Evolutionary conservation across 306 rosid genomes (phyloP).

Genomic region (Sindora glabra): DNA sequence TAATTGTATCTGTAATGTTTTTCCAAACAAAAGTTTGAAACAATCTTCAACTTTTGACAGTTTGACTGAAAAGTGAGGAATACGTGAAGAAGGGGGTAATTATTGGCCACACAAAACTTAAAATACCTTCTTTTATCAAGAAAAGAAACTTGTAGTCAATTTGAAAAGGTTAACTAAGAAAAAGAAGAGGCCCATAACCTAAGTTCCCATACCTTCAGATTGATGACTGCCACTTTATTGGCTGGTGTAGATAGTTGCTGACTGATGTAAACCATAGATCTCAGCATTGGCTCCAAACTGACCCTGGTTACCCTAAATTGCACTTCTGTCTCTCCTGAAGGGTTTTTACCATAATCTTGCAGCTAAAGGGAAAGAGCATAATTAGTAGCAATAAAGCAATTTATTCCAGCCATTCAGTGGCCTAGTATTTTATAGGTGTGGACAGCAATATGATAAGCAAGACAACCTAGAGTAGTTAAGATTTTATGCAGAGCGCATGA

Average conservation of each 20-base stretch:
- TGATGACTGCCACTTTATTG: slow-evolving; percentile 72
- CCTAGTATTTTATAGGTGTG: background rate
- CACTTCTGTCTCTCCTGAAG: slow-evolving; percentile 55
- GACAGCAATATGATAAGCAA: slow-evolving; percentile 5
- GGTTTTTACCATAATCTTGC: slow-evolving; percentile 61
- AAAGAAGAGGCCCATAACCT: background rate
- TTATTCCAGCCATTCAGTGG: background rate
- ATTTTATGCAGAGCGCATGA: slow-evolving; percentile 2
- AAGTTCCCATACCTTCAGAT: slow-evolving; percentile 48
- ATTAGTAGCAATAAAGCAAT: slow-evolving; percentile 18
- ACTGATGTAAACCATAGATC: slow-evolving; percentile 63
- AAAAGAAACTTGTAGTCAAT: background rate
- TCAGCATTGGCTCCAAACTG: slow-evolving; percentile 76
- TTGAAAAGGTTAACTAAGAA: background rate
- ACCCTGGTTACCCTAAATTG: slow-evolving; percentile 62
- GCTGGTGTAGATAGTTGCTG: slow-evolving; percentile 61
- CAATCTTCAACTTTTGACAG: background rate
- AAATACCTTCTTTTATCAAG: too few relatives aligned
- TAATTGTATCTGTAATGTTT: background rate
- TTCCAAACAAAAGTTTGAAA: background rate
- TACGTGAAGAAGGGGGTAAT: background rate
- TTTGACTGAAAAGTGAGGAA: background rate
- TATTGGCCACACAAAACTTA: too few relatives aligned
- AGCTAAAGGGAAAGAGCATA: slow-evolving; percentile 33
- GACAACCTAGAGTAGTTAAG: slow-evolving; percentile 1